Base-by-base conservation (phyloP, 2,329 filamentous ascomycete species). In the Ophiostoma sp. region DNA sequence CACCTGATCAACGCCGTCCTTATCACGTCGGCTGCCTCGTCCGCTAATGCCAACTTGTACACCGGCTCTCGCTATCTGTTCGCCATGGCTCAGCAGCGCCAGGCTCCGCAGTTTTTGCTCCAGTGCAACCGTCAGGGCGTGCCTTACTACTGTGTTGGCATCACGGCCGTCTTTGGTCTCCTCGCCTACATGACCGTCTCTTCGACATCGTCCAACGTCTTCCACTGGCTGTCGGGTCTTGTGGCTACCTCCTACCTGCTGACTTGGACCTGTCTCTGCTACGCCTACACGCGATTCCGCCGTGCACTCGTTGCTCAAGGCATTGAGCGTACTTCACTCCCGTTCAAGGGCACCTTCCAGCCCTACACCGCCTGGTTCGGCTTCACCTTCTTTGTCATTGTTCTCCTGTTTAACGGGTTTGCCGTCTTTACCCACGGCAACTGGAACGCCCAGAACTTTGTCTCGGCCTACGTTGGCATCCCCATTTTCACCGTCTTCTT, bases 1-100 rank as follows among this genome's bases (percentile, higher is more conserved):
- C 89, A 88, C 8, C 87, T 95, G 72, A 90, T 95, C 81, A 95
- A 95, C 79, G 92, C 91, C 45, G 85, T 94, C 31, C 90, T 95
- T 76, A 85, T 94, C 76, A 92, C 90, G 0, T 91, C 90, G 0
- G 91, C 90, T 0, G 90, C 88, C 81, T 93, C 91, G 0, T 86
- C 91, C 0, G 89, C 87, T 0, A 94, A 93, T 76, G 89, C 91
- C 76, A 88, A 87, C 78, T 82, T 94, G 39, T 83, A 85, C 63
- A 83, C 87, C 0, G 88, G 88, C 33, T 89, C 88, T 0, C 85
- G 89, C 64, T 87, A 89, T 45, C 82, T 91, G 2, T 87, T 89
- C 75, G 87, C 86, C 6, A 81, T 91, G 72, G 88, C 89, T 0
- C 83, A 89, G 15, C 88, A 90, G 79, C 82, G 83, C 22, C 88